Evolutionary conservation across 164 flowering plant species (phyloP).

Genomic region (Dillenia turbinata): DNA sequence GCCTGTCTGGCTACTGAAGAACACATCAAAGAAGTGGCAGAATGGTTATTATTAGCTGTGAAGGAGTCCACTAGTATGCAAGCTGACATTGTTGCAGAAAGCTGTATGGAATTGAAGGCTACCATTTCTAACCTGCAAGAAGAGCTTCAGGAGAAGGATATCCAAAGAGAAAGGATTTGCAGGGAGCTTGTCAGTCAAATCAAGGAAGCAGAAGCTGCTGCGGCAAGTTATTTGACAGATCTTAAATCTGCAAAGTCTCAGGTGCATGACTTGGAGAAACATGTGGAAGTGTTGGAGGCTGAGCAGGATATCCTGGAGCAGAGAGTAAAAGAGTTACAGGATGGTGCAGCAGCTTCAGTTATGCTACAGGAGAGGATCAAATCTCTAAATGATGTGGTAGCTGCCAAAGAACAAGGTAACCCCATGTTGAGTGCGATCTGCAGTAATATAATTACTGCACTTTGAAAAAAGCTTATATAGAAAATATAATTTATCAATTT

Average conservation of each 20-base stretch:
- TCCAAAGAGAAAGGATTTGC: slow-evolving; percentile 66
- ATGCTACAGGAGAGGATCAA: slow-evolving; percentile 49
- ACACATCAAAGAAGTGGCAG: slow-evolving; percentile 37
- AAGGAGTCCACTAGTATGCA: slow-evolving; percentile 37
- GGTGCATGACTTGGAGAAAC: slow-evolving; percentile 44
- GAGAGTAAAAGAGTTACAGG: slow-evolving; percentile 47
- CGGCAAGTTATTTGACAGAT: slow-evolving; percentile 40
- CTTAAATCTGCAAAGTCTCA: slow-evolving; percentile 48
- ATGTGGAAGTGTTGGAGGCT: slow-evolving; percentile 36
- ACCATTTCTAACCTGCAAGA: slow-evolving; percentile 57
- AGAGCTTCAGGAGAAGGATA: slow-evolving; percentile 89
- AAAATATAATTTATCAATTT: background rate
- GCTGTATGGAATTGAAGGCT: slow-evolving; percentile 59
- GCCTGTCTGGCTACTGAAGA: slow-evolving; percentile 33
- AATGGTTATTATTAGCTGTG: slow-evolving; percentile 40
- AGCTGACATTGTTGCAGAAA: slow-evolving; percentile 33
- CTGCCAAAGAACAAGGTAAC: slow-evolving; percentile 88
- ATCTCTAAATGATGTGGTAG: slow-evolving; percentile 47
- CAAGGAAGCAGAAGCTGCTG: slow-evolving; percentile 75
- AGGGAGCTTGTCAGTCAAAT: slow-evolving; percentile 80
- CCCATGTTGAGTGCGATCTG: background rate
- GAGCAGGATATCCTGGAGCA: slow-evolving; percentile 42
- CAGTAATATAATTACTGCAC: background rate
- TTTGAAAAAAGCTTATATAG: background rate
- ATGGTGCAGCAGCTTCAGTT: slow-evolving; percentile 28